Evolutionary conservation across 805 yeast species (phyloP).

Genomic region (Kurtzmaniella cleridarum): DNA sequence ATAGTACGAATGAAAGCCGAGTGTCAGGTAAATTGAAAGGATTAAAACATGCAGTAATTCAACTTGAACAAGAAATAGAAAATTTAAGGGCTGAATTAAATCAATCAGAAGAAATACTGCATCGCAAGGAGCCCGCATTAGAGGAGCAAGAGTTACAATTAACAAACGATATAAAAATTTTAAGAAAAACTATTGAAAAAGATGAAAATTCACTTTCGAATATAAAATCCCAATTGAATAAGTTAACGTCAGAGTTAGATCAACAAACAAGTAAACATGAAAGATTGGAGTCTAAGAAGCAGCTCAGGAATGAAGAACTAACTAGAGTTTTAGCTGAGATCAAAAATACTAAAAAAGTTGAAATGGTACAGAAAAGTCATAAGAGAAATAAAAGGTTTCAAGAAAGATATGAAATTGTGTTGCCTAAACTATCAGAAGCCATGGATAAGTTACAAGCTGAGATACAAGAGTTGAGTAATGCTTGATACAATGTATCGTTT

Average conservation of each 20-base stretch:
- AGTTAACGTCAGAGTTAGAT: constrained; percentile 16
- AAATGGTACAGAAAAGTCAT: constrained; percentile 15
- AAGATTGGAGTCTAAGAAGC: constrained; percentile 18
- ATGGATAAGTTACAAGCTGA: constrained; percentile 15
- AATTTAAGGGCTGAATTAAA: constrained; percentile 15
- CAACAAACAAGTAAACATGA: constrained; percentile 20
- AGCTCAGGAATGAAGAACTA: constrained; percentile 14
- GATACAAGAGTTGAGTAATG: constrained; percentile 6
- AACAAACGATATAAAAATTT: constrained; percentile 14
- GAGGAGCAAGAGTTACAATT: constrained; percentile 15
- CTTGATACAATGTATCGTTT: not conserved
- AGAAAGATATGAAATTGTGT: constrained; percentile 31
- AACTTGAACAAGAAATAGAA: constrained; percentile 31
- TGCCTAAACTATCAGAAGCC: constrained; percentile 25
- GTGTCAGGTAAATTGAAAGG: constrained; percentile 34
- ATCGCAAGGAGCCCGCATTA: constrained; percentile 6
- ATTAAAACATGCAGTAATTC: constrained; percentile 33
- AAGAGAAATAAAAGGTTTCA: constrained; percentile 21
- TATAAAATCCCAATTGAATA: constrained; percentile 16
- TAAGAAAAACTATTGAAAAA: constrained; percentile 16
- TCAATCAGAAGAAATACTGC: constrained; percentile 10
- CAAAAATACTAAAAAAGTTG: constrained; percentile 17
- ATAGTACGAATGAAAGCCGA: constrained; percentile 21
- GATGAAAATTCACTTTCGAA: constrained; percentile 20
- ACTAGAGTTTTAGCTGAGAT: not conserved